Evolutionary conservation across 1,139 yeast genomes (phyloP), one percentile per base, ranked within the genome.

Genomic region (Magnusiomyces suaveolens): DNA sequence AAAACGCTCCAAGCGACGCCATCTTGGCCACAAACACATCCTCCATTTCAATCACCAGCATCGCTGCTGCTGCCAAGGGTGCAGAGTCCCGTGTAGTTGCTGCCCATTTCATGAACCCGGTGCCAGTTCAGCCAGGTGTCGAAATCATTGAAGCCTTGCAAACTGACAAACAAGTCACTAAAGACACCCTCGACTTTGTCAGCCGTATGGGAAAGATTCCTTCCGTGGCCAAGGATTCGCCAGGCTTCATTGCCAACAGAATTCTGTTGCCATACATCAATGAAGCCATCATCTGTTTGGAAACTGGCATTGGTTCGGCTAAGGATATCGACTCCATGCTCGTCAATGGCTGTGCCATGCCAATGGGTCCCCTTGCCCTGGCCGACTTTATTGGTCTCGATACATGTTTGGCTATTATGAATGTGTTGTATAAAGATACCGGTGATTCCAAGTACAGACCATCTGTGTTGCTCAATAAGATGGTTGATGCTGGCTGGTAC

Each of bases 321-420:
- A 74, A 72, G 57, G 76, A 72, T 57, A 72, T 73, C 54, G 77
- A 73, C 62, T 69, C 62, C 60, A 74, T 74, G 61, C 71, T 73
- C 75, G 69, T 67, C 62, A 72, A 72, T 57, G 77, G 77, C 18
- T 73, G 77, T 56, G 76, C 76, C 29, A 71, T 73, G 75, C 77
- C 77, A 36, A 73, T 73, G 76, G 77, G 77, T 12, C 77, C 77
- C 3, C 62, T 73, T 36, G 71, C 69, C 21, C 65, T 73, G 24
- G 76, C 77, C 33, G 77, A 73, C 57, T 72, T 73, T 56, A 72
- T 73, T 54, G 77, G 77, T 26, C 67, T 74, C 32, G 77, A 73
- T 56, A 73, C 77, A 12, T 72, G 75, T 54, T 64, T 72, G 48
- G 69, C 75, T 39, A 73, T 73, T 60, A 70, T 72, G 73, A 69